Evolutionary conservation across 768 basidiomycete species (phyloP), one percentile per base, ranked within the genome.

Genomic region (Naganishia randhawae): DNA sequence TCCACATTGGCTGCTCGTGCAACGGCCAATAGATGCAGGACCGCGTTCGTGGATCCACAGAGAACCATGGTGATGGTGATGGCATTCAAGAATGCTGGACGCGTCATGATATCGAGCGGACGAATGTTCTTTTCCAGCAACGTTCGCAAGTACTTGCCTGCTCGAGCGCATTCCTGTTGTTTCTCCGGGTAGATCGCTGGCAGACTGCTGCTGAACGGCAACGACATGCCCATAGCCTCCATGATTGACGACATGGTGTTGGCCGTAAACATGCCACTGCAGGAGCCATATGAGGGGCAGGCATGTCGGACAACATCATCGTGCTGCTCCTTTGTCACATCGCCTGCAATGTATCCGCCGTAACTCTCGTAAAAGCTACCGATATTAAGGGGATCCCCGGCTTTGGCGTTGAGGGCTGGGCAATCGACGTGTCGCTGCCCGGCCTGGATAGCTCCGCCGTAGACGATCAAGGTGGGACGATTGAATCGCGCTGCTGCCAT

Each of bases 81-180:
- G 3, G 96, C 95, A 80, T 97, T 98, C 82, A 98, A 93, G 75
- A 98, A 97, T 11, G 96, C 94, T 19, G 89, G 86, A 11, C 89
- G 86, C n/a, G 93, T 97, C 95, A 98, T 98, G 81, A 99, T 97
- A 75, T 98, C 89, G 52, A 89, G 83, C 2, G 96, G 96, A 41
- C 90, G 84, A 71, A 92, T 82, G 72, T 93, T 90, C 50, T 86
- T 80, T 71, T 86, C 89, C 52, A 93, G 84, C 27, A 92, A 81
- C 61, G 83, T 84, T 73, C 85, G 90, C 73, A 93, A 81, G 78
- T 89, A 91, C 73, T 84, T 86, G 9, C 88, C 90, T 19, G 89
- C 91, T 71, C 83, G 86, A 72, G 86, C 80, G 73, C 91, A 94
- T 78, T 94, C 91, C 71, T 91, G 90, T 1, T 82, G 81, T 82